Evolutionary conservation across 73 alveolate genomes (phyloP).

Genomic region (Blepharisma japonicum): DNA sequence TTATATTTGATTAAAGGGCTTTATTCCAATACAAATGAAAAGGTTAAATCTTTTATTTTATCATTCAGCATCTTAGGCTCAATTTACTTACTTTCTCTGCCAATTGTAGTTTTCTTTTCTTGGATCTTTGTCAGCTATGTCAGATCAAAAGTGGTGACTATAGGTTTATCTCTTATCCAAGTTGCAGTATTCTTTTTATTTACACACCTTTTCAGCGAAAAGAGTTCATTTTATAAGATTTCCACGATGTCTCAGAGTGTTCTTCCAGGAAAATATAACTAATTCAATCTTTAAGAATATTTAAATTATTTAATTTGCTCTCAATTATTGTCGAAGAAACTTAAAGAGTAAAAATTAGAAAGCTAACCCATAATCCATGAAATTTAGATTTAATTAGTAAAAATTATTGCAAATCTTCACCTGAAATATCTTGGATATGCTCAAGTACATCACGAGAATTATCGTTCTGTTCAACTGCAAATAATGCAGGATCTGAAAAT

Average conservation of each 20-base stretch:
- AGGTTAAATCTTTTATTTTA: not conserved
- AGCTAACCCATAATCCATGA: too few relatives aligned
- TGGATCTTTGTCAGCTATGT: not conserved
- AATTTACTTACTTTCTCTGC: constrained; percentile 17
- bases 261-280: constrained; percentile 16
- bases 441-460: too few relatives aligned
- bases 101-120: constrained; percentile 8
- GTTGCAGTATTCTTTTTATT: not conserved
- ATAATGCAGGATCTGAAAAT: too few relatives aligned
- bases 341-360: too few relatives aligned
- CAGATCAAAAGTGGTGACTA: constrained; percentile 5
- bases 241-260: constrained; percentile 21
- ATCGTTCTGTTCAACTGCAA: too few relatives aligned
- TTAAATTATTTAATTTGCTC: too few relatives aligned
- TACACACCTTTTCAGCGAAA: constrained; percentile 24
- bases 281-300: too few relatives aligned
- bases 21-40: not conserved
- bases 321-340: too few relatives aligned
- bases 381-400: too few relatives aligned
- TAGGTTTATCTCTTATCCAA: not conserved
- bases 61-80: constrained; percentile 5
- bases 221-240: not conserved
- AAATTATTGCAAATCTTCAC: too few relatives aligned
- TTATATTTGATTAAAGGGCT: not conserved
- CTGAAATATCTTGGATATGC: too few relatives aligned